phyloP scores from a whole-genome alignment of 176 grass and related monocot species.

The Lolium rigidum region DNA sequence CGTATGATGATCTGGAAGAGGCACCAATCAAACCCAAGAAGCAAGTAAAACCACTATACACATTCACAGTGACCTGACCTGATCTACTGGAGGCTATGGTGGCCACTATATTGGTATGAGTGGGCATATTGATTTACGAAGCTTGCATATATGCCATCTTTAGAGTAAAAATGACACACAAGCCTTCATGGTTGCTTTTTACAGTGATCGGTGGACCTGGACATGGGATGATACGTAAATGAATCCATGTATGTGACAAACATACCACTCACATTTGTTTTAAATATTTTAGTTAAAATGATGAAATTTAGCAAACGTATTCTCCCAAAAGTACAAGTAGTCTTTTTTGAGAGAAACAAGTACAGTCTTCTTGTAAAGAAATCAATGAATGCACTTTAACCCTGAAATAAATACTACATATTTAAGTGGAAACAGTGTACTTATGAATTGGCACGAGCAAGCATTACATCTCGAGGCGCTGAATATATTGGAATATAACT shows the following conservation, averaged over 20 bases:
- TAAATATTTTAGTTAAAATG: constrained; percentile 14
- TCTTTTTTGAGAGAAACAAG: background rate
- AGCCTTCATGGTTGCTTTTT: constrained; percentile 8
- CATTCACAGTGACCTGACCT: too few relatives aligned
- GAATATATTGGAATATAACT: constrained; percentile 28
- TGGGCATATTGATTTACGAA: background rate
- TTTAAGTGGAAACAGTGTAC: constrained; percentile 13
- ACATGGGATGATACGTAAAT: constrained; percentile 4
- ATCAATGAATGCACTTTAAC: constrained; percentile 12
- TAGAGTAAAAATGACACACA: constrained; percentile 27
- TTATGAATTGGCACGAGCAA: constrained; percentile 3
- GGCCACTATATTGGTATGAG: background rate
- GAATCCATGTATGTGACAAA: background rate
- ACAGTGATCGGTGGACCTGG: constrained; percentile 13
- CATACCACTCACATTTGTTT: background rate
- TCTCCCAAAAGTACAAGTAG: constrained; percentile 13
- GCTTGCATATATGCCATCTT: background rate
- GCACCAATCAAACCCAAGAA: constrained; percentile 3
- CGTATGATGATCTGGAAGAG: background rate
- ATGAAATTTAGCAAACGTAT: background rate
- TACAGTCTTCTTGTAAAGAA: constrained; percentile 8
- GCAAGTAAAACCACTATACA: too few relatives aligned
- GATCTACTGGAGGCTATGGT: background rate
- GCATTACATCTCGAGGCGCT: constrained; percentile 12
- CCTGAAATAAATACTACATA: background rate